phyloP scores from a whole-genome alignment of 257 asterid genomes.

The Solanum medicagineum region DNA sequence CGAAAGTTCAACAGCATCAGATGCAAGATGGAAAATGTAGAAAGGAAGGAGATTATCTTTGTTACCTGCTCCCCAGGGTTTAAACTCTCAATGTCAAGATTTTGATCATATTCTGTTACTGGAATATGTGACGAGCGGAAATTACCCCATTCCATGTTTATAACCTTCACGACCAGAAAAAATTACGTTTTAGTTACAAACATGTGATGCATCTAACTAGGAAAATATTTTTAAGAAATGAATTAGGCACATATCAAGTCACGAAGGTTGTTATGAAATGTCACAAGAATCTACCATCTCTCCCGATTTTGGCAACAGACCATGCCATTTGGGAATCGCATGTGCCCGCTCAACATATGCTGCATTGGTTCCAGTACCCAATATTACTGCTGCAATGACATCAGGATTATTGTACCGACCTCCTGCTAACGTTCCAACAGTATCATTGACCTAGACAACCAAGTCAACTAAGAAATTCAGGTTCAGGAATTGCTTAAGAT shows the following conservation, averaged over 20 bases:
- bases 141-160: constrained; percentile 98
- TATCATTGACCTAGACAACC: constrained; percentile 66
- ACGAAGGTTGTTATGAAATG: not conserved
- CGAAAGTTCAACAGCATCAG: not conserved
- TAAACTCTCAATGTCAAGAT: constrained; percentile 69
- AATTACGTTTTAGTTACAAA: not conserved
- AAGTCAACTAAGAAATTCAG: not conserved
- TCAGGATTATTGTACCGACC: constrained; percentile 57
- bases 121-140: constrained; percentile 84
- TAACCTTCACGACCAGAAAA: constrained; percentile 33
- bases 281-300: constrained; percentile 50
- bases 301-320: constrained; percentile 56
- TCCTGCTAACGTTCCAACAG: constrained; percentile 89
- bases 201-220: not conserved
- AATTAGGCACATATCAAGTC: not conserved
- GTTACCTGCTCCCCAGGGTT: constrained; percentile 92
- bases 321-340: constrained; percentile 83
- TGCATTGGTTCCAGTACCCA: constrained; percentile 97
- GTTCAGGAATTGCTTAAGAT: not conserved
- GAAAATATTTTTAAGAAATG: not conserved
- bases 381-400: constrained; percentile 78
- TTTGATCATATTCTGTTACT: constrained; percentile 61
- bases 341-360: constrained; percentile 78
- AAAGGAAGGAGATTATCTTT: not conserved
- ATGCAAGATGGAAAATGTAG: not conserved